Evolutionary conservation across 495 filamentous ascomycete species (phyloP), one percentile per base, ranked within the genome.

Genomic region (Rusavskia elegans): DNA sequence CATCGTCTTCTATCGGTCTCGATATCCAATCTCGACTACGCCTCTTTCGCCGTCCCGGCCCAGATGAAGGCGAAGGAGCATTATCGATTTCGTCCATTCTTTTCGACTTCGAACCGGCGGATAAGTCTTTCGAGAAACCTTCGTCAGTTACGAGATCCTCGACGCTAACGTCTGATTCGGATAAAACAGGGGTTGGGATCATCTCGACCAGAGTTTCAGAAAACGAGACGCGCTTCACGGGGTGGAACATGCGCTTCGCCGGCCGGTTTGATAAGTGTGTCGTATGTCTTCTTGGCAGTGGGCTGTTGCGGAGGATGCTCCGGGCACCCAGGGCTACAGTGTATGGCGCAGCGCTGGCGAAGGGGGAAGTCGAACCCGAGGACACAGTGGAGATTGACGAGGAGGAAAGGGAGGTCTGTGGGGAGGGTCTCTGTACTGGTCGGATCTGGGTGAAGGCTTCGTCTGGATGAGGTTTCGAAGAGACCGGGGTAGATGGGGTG

Each of bases 241-340:
- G 54, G 29, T 51, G 54, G 21, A 59, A 59, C 51, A 56, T 52
- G 20, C 50, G 45, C 48, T 44, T 53, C n/a, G 53, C 32, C 9
- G 32, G 11, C 38, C 57, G 38, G 21, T 46, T 40, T 14, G 57
- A 49, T 21, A 52, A 39, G n/a, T 58, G 51, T 3, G 54, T 45
- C 3, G 55, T 16, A 45, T 50, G 50, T 20, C 59, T 52, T 19
- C 49, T 37, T 2, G 74, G 75, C 11, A 82, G 62, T 2, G 83
- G 83, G 9, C 83, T 86, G 69, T 89, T 89, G 61, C 83, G 81
- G 30, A 89, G 71, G 63, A 89, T 89, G 64, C 81, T 84, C 55
- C 76, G 79, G 7, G 86, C 71, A 7, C 75, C 75, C 17, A 79
- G 71, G 2, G 82, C 78, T 13, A 78, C 76, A 39, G 75, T 80